Evolutionary conservation across 1,139 yeast species (phyloP).

Genomic region (Suhomyces kunorum): DNA sequence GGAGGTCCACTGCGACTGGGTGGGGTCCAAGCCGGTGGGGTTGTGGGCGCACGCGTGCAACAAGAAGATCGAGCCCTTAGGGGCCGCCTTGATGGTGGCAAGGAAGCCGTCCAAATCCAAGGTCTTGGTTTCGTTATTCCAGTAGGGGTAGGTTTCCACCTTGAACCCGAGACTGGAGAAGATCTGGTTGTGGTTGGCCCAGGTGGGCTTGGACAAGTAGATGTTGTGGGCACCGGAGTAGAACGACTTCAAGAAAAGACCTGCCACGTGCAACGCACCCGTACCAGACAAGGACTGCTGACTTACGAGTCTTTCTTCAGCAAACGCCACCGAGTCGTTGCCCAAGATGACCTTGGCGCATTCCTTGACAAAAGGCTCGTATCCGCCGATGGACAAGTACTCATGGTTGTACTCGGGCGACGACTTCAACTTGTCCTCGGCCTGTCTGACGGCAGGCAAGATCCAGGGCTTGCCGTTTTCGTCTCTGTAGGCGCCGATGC

Average conservation of each 20-base stretch:
- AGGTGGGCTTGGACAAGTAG: conserved; percentile 86
- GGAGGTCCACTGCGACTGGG: conserved; percentile 43
- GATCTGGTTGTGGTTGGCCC: conserved; percentile 93
- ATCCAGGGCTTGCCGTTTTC: conserved; percentile 93
- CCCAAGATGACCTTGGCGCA: conserved; percentile 86
- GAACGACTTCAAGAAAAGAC: conserved; percentile 64
- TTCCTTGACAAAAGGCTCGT: conserved; percentile 63
- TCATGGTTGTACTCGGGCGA: conserved; percentile 82
- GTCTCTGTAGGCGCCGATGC: conserved; percentile 97
- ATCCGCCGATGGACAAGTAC: conserved; percentile 83
- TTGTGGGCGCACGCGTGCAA: conserved; percentile 55
- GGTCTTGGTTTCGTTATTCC: conserved; percentile 62
- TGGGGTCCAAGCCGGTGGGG: conserved; percentile 54
- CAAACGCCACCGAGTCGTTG: conserved; percentile 54
- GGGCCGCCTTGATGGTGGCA: conserved; percentile 66
- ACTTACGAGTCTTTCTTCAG: conserved; percentile 60
- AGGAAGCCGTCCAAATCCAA: conserved; percentile 72
- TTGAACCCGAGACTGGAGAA: conserved; percentile 58
- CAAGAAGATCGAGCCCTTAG: conserved; percentile 70
- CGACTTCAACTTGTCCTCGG: conserved; percentile 56
- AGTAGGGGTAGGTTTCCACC: conserved; percentile 73
- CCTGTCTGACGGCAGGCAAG: conserved; percentile 77
- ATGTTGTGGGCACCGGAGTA: conserved; percentile 53
- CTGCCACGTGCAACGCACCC: conserved; percentile 91
- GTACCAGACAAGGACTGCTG: conserved; percentile 93